Evolutionary conservation across 305 asterid species (phyloP).

Genomic region (Fraxinus greggii): DNA sequence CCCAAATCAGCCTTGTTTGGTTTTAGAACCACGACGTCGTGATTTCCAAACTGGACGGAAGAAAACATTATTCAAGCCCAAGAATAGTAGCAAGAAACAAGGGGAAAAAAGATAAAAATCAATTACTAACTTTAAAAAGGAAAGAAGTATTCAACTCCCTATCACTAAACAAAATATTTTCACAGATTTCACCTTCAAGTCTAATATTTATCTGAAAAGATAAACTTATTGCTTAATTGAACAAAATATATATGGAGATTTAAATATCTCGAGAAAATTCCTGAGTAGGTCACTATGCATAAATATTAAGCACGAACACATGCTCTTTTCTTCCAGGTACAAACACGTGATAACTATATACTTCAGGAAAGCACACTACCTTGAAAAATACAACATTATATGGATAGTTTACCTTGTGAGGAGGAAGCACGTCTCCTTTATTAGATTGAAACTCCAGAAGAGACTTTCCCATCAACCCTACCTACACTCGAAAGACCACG

Average conservation of each 20-base stretch:
- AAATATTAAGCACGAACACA: background rate
- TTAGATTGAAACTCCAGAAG: constrained; percentile 88
- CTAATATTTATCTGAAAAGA: background rate
- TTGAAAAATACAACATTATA: constrained; percentile 13
- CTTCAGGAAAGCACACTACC: constrained; percentile 14
- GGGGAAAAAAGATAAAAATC: background rate
- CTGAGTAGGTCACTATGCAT: constrained; percentile 1
- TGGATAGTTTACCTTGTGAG: constrained; percentile 68
- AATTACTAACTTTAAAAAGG: constrained; percentile 12
- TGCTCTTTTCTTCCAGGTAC: background rate
- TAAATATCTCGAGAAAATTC: constrained; percentile 7
- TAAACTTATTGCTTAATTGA: background rate
- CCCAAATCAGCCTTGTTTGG: constrained; percentile 90
- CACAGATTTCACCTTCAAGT: constrained; percentile 8
- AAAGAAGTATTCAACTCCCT: constrained; percentile 11
- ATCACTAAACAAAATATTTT: constrained; percentile 22
- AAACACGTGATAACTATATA: background rate
- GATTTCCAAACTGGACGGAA: constrained; percentile 74
- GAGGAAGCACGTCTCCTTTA: constrained; percentile 90
- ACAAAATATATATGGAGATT: constrained; percentile 3
- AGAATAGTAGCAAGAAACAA: constrained; percentile 12
- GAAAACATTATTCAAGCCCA: constrained; percentile 24
- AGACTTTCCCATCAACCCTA: constrained; percentile 90
- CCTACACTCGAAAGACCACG: constrained; percentile 43
- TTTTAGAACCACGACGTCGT: constrained; percentile 82